A percentile compares a stretch with the other conserved stretches of the same genome.
These are phyloP conservation scores for Apiotrichum porosum DNA, from an alignment of 1,284 basidiomycete species.

Conservation along the genomic window DNA sequence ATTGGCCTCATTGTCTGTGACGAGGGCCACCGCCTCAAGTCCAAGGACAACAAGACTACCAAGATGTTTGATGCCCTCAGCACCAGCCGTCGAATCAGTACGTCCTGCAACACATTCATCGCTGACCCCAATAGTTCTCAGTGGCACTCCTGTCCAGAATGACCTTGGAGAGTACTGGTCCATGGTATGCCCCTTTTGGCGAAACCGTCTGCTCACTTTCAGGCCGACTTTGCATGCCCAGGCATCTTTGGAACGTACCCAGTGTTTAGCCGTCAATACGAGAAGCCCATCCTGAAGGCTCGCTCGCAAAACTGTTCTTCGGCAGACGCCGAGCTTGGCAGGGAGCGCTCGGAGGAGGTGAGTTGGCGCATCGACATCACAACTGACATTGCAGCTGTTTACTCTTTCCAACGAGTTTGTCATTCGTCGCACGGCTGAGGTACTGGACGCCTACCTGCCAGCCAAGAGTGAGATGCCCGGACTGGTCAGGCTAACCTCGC, in stretches of 20 bases:
- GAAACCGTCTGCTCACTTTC: conserved; percentile 1
- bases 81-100: conserved; percentile 63
- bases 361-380: conserved; percentile 7
- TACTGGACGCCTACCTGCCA: conserved; percentile 79
- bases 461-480: conserved; percentile 68
- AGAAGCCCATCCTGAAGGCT: conserved; percentile 82
- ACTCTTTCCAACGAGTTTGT: conserved; percentile 79
- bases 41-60: conserved; percentile 81
- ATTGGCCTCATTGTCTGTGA: conserved; percentile 94
- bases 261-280: conserved; percentile 74
- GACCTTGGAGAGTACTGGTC: conserved; percentile 92
- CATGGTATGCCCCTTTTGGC: conserved; percentile 64
- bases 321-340: conserved; percentile 70
- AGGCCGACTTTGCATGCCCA: conserved; percentile 92
- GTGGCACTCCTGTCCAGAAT: conserved; percentile 97
- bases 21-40: conserved; percentile 94
- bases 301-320: conserved; percentile 68
- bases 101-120: conserved; percentile 4
- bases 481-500: conserved; percentile 3
- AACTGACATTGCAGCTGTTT: conserved; percentile 52
- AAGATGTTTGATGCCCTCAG: conserved; percentile 76
- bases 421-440: conserved; percentile 74
- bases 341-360: conserved; percentile 67
- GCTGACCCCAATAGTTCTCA: conserved; percentile 60
- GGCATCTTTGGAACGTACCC: conserved; percentile 67